phyloP scores from a whole-genome alignment of 192 early-diverging fungal species.

The Podila minutissima region DNA sequence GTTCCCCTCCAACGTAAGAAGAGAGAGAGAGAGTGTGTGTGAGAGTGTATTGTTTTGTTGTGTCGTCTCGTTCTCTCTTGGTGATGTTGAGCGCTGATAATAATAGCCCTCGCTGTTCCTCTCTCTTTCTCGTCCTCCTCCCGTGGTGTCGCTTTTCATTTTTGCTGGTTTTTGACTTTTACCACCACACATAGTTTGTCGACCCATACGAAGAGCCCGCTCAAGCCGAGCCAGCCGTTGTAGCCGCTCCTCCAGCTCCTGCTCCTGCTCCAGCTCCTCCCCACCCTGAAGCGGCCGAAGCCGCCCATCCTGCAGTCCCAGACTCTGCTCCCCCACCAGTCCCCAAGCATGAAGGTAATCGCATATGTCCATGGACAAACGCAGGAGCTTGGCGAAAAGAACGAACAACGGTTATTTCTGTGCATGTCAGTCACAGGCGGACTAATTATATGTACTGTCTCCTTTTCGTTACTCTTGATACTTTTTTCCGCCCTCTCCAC shows the following conservation, averaged over 20 bases:
- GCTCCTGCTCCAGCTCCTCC: background rate
- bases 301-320: background rate
- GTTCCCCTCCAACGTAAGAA: constrained; percentile 61
- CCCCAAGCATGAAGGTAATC: constrained; percentile 39
- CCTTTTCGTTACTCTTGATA: background rate
- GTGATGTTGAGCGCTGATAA: background rate
- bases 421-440: background rate
- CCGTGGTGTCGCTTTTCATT: too few species aligned
- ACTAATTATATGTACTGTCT: too few species aligned
- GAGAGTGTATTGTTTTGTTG: too few species aligned
- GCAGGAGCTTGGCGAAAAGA: background rate
- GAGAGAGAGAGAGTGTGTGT: too few species aligned
- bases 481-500: background rate
- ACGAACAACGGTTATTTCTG: background rate
- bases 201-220: constrained; percentile 28
- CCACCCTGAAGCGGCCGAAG: background rate
- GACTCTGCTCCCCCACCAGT: constrained; percentile 10
- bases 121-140: too few species aligned
- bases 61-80: background rate
- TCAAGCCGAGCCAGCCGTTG: background rate
- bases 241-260: constrained; percentile 2
- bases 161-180: too few species aligned
- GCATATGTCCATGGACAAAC: too few species aligned
- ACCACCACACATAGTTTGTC: constrained; percentile 24
- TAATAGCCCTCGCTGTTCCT: too few species aligned